Base-by-base conservation (phyloP, 192 early-diverging fungal species). In the Backusella circina region DNA sequence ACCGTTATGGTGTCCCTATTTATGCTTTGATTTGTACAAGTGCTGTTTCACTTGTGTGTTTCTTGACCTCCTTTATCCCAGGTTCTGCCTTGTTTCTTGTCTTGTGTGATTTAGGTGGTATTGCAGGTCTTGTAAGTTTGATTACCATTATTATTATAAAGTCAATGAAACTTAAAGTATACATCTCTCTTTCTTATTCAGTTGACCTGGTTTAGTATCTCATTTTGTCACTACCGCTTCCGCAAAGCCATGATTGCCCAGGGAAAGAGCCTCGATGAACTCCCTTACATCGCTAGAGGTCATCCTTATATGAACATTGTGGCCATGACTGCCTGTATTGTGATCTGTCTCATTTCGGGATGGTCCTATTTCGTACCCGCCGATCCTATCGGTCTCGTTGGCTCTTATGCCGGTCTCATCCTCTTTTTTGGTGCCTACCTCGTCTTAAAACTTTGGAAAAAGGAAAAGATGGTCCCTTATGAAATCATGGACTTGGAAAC, bases 191-290 rank as follows among this genome's bases (percentile, higher is more conserved):
- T n/a, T n/a, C n/a, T 38, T 35, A 30, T 44, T 30, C 30, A 71
- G 66, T 16, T 75, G 21, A 94, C 93, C 39, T 97, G 96, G 96
- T 70, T 93, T 38, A 91, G 91, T 21, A 97, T 97, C 67, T 85
- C 88, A 3, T 38, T 94, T 23, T 92, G 89, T 30, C 94, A 95
- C 67, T 88, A 90, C 69, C 90, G 95, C 15, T 96, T 95, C 89
- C 90, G 94, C 70, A 87, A 87, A 3, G 94, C 94, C 3, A 91
- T 90, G 67, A 72, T 89, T 36, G 87, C 84, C n/a, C 95, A 97
- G 78, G 90, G 90, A 16, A 87, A 88, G 44, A 75, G 84, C 13
- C 66, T 93, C 3, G 76, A 77, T 7, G 85, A 87, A n/a, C 85
- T 97, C 21, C 92, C 93, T 0, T 96, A 95, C 67, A 70, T 82